Evolutionary conservation across 2,329 filamentous ascomycete genomes (phyloP), one percentile per base, ranked within the genome.

Genomic region (Neobulgaria alba): DNA sequence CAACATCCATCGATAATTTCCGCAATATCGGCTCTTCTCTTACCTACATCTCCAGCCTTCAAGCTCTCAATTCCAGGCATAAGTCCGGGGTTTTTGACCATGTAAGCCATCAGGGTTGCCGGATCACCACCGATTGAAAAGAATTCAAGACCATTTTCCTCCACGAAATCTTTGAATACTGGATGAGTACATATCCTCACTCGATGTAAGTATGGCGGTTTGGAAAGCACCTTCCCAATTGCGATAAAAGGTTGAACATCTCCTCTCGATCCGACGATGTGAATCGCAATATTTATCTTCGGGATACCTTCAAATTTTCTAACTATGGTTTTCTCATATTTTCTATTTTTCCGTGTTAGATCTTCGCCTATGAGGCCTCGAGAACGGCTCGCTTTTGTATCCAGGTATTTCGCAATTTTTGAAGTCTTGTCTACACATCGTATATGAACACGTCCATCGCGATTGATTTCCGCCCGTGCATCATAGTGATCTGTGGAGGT

Each of bases 21-120:
- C 41, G 77, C 75, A 38, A 93, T 85, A 14, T 82, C 83, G 46
- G 72, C 76, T 15, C 85, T 71, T 29, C 84, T 70, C 60, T 79
- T 81, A 30, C 73, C 78, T 36, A 93, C 75, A 56, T 90, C 85
- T 3, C 85, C 85, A 48, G 73, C 82, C 45, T 76, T 78, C 36
- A 92, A 63, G 1, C 82, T 79, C 37, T 87, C 79, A 45, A 89
- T 76, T 0, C 82, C 82, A 1, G 86, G 86, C 77, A 92, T 85
- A 23, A 93, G 66, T 0, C 85, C 84, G 0, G 86, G 85, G 52
- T 90, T 83, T 62, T 88, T 88, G 33, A 92, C 85, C 86, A 92
- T 92, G 56, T 88, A 92, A 5, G 51, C 51, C 49, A 53, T 53
- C 5, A 55, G 38, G 3, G 32, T 44, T 3, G 77, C 76, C 2